These are phyloP conservation scores for Ruellia speciosa DNA, from an alignment of 305 asterid species.

Conservation along the genomic window DNA sequence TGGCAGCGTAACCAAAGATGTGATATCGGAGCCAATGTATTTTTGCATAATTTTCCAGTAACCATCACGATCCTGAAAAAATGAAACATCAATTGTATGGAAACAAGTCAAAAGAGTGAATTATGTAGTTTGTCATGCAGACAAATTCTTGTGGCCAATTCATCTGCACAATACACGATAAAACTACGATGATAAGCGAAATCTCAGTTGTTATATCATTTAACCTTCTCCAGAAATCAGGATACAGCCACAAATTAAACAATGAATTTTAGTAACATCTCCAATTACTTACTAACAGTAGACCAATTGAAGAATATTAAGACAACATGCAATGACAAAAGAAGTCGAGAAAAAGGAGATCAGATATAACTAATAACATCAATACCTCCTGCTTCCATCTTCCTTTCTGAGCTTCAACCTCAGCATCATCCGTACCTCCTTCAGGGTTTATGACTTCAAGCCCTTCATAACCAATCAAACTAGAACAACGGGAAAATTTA, in stretches of 20 bases:
- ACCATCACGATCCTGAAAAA: constrained; percentile 38
- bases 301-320: not conserved
- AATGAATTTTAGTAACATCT: not conserved
- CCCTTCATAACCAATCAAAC: constrained; percentile 50
- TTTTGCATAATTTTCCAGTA: constrained; percentile 65
- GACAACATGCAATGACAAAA: not conserved
- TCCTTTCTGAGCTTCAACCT: constrained; percentile 50
- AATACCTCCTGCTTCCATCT: constrained; percentile 58
- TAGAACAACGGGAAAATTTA: constrained; percentile 21
- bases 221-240: not conserved
- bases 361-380: not conserved
- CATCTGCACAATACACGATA: no score
- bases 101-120: not conserved
- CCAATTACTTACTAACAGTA: not conserved
- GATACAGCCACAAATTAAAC: not conserved
- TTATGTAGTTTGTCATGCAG: not conserved
- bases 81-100: constrained; percentile 1
- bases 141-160: not conserved
- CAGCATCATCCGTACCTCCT: constrained; percentile 61
- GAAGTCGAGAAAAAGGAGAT: not conserved
- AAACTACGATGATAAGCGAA: no score
- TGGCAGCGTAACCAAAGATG: constrained; percentile 62
- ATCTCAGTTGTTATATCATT: no score
- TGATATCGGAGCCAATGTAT: constrained; percentile 51
- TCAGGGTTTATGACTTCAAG: constrained; percentile 60